Evolutionary conservation across 2,329 filamentous ascomycete genomes (phyloP).

Genomic region (Fusarium goolgardi): DNA sequence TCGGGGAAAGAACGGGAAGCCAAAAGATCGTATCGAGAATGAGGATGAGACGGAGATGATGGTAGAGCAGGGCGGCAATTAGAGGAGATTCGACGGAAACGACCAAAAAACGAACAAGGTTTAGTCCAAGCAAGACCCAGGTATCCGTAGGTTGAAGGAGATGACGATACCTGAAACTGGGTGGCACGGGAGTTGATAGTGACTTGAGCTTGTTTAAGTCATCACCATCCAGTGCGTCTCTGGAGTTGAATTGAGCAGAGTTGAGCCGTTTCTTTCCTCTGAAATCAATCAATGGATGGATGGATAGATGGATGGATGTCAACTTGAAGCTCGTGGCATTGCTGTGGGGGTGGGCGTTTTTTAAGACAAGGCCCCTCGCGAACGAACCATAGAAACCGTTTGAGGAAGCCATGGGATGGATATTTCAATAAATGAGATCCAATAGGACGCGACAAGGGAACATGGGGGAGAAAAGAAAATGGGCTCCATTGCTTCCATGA

Average conservation of each 20-base stretch:
- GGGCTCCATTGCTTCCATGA: slow-evolving; percentile 38
- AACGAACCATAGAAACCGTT: slow-evolving; percentile 42
- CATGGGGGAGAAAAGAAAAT: slow-evolving; percentile 20
- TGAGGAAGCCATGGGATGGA: slow-evolving; percentile 29
- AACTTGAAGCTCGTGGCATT: slow-evolving; percentile 23
- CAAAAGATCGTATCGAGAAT: slow-evolving; percentile 34
- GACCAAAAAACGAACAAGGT: slow-evolving; percentile 45
- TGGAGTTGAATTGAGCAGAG: slow-evolving; percentile 3
- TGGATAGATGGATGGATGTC: slow-evolving; percentile 1
- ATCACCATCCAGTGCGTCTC: slow-evolving; percentile 17
- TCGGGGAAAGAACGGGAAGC: slow-evolving; percentile 15
- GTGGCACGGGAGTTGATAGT: not conserved
- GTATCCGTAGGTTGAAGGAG: slow-evolving; percentile 15
- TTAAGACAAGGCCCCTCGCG: slow-evolving; percentile 36
- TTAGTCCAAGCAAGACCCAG: slow-evolving; percentile 36
- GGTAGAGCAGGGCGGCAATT: slow-evolving; percentile 31
- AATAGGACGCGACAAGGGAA: slow-evolving; percentile 28
- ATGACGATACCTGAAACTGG: slow-evolving; percentile 17
- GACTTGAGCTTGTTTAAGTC: slow-evolving; percentile 4
- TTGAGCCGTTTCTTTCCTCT: slow-evolving; percentile 14
- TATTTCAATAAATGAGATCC: slow-evolving; percentile 28
- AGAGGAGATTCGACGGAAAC: slow-evolving; percentile 45
- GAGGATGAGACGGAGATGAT: slow-evolving; percentile 21
- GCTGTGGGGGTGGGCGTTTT: slow-evolving; percentile 39
- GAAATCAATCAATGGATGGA: not conserved